Conservation (phyloP, 768 basidiomycete species). For the Tylopilus balloui region DNA sequence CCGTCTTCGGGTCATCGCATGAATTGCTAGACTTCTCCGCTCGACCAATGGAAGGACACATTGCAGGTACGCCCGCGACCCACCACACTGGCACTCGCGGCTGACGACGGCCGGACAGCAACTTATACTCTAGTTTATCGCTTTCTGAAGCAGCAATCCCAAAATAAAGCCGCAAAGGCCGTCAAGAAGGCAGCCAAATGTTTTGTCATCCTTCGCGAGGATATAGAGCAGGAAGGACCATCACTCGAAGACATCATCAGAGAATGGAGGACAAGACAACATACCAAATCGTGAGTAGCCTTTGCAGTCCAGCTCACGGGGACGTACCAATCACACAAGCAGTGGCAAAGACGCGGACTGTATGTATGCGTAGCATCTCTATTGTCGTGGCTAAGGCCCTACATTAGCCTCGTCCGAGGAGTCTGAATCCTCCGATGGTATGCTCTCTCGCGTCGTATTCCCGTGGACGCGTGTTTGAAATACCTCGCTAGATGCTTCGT, state of each 20-base stretch:
- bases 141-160: constrained; percentile 63
- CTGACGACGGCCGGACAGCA: constrained; percentile 37
- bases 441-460: not conserved
- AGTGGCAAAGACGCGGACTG: constrained; percentile 17
- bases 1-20: too few species aligned
- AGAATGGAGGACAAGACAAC: constrained; percentile 51
- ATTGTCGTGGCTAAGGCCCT: constrained; percentile 7
- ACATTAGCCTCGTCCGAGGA: constrained; percentile 22
- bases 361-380: constrained; percentile 16
- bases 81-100: constrained; percentile 1
- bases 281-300: constrained; percentile 28
- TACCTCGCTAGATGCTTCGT: constrained; percentile 13
- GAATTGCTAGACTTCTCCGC: not conserved
- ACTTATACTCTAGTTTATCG: constrained; percentile 74
- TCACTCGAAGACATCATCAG: constrained; percentile 60
- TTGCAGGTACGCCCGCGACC: constrained; percentile 43
- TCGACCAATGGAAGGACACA: constrained; percentile 43
- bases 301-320: not conserved
- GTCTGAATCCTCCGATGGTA: constrained; percentile 27
- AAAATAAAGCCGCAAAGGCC: constrained; percentile 67
- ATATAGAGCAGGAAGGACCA: constrained; percentile 43
- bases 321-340: constrained; percentile 5
- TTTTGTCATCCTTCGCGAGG: constrained; percentile 57
- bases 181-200: constrained; percentile 70
- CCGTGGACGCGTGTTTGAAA: not conserved